Base-by-base conservation (phyloP, 371 early-diverging fungal genomes). In the Rhizomucor miehei region DNA sequence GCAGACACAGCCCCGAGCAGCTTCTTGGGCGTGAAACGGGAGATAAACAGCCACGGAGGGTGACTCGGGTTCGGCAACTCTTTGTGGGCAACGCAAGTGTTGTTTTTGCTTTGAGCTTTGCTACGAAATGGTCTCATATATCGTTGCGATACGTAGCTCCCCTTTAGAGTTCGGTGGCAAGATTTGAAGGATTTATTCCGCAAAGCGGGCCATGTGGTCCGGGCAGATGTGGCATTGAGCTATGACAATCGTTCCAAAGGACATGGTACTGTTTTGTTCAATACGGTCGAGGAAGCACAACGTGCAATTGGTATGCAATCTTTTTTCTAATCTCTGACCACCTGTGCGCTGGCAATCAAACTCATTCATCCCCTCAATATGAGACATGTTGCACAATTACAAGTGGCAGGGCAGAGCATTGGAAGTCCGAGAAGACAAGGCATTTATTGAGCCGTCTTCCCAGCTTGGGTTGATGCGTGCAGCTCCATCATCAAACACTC, bases 151-250 rank as follows among this genome's bases (percentile, higher is more conserved):
- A 3, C 4, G 17, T 64, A 92, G 86, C 75, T 92, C 46, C 91
- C 92, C 9, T 86, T 76, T 57, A 75, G 81, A 34, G 79, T 80
- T 39, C 80, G 85, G 47, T 92, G 91, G 91, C 90, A 91, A 63
- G 90, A 91, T 60, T 63, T 92, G 56, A 91, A 91, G 63, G 91
- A 91, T 73, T 56, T 89, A 21, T 91, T 92, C 67, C 72, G 89
- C 50, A 79, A 84, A 54, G 87, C 89, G 11, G 91, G 90, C 16
- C 63, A 69, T n/a, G 89, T 90, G 0, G 52, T 83, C 24, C 79
- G 88, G 39, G 85, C 89, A 2, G 91, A 92, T 63, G 84, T 92
- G 13, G 82, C 85, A 5, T 65, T 78, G 20, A 86, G 86, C 44
- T 66, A 62, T 29, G 86, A 88, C 50, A 82, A 86, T 36, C 70